Conservation (phyloP, 495 filamentous ascomycete genomes). For the Penicillium chermesinum region DNA sequence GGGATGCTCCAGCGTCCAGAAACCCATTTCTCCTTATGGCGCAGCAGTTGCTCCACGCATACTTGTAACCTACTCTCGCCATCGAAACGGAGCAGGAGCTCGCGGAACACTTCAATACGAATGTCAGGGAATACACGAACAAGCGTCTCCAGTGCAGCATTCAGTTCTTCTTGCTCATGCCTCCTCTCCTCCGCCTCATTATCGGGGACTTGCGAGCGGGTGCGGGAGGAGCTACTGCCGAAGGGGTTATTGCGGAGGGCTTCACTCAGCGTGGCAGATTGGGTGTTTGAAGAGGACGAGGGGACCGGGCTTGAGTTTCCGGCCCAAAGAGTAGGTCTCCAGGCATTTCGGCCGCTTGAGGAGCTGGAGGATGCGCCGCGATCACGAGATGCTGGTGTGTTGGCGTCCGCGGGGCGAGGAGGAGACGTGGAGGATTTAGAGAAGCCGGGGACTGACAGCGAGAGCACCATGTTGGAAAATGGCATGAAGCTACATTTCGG, state of each 20-base stretch:
- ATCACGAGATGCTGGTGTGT: constrained; percentile 13
- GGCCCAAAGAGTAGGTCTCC: constrained; percentile 9
- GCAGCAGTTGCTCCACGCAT: constrained; percentile 77
- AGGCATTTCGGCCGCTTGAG: constrained; percentile 15
- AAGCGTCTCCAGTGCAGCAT: constrained; percentile 65
- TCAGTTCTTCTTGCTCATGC: constrained; percentile 60
- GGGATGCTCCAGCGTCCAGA: constrained; percentile 64
- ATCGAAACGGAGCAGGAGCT: constrained; percentile 75
- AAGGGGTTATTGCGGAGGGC: constrained; percentile 44
- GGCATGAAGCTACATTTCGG: constrained; percentile 30
- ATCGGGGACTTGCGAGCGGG: constrained; percentile 19
- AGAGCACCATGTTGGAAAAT: constrained; percentile 38
- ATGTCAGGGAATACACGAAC: constrained; percentile 80
- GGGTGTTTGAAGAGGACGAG: constrained; percentile 15
- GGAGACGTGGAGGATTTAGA: constrained; percentile 30
- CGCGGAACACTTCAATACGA: constrained; percentile 85
- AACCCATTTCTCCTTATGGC: constrained; percentile 69
- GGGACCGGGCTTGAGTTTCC: not conserved
- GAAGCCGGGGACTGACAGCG: constrained; percentile 38
- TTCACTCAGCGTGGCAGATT: constrained; percentile 36
- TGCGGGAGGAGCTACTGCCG: constrained; percentile 29
- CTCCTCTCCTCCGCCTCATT: constrained; percentile 26
- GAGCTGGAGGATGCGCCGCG: constrained; percentile 17
- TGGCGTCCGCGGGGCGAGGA: constrained; percentile 25
- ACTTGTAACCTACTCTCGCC: constrained; percentile 79